Conservation (phyloP, 2,329 filamentous ascomycete genomes). For the Aspergillus vadensis region DNA sequence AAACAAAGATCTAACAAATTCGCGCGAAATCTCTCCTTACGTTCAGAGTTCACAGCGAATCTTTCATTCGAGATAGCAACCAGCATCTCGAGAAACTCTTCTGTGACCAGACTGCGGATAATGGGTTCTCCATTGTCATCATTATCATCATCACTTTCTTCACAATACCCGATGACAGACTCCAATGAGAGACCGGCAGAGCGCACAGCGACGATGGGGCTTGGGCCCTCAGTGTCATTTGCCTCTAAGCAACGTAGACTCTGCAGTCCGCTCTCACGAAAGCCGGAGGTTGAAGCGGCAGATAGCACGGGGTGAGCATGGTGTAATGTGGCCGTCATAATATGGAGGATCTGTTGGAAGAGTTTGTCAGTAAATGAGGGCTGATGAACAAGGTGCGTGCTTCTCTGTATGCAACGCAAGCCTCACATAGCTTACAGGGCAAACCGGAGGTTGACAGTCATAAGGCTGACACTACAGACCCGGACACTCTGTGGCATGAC, state of each 20-base stretch:
- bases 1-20: constrained; percentile 31
- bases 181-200: constrained; percentile 82
- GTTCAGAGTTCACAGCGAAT: constrained; percentile 43
- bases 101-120: constrained; percentile 61
- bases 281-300: constrained; percentile 78
- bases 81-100: constrained; percentile 68
- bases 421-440: background rate
- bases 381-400: background rate
- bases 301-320: constrained; percentile 76
- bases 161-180: constrained; percentile 68
- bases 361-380: constrained; percentile 25
- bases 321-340: constrained; percentile 72
- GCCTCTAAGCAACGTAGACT: constrained; percentile 58
- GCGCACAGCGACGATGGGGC: constrained; percentile 80
- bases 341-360: constrained; percentile 75
- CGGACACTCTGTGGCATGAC: too few species aligned
- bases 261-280: constrained; percentile 81
- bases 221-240: constrained; percentile 46
- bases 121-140: constrained; percentile 39
- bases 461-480: too few species aligned
- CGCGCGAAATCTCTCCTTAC: constrained; percentile 42
- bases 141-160: constrained; percentile 27
- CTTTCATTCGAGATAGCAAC: constrained; percentile 69
- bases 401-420: background rate
- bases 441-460: too few species aligned